Percentiles rank a stretch among this genome's conserved stretches.
phyloP scores from a whole-genome alignment of 1,284 basidiomycete genomes.

The Tylopilus sp. region DNA sequence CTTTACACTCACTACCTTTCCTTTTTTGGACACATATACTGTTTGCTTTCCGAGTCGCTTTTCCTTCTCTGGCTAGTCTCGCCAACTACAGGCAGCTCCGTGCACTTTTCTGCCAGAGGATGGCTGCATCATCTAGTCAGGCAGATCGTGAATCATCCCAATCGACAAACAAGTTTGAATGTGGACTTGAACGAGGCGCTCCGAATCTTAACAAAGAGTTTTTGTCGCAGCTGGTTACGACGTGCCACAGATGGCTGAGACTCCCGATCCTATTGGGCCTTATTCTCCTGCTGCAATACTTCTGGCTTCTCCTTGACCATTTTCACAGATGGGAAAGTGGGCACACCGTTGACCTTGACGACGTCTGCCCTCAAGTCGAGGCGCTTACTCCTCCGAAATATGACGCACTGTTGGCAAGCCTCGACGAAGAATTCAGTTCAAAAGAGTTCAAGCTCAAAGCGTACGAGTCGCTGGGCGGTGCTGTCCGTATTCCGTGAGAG shows the following conservation, averaged over 20 bases:
- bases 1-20: too few relatives aligned
- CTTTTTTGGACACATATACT: too few relatives aligned
- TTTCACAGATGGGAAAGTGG: not conserved
- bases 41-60: too few relatives aligned
- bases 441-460: slow-evolving; percentile 38
- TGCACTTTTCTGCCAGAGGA: slow-evolving; percentile 9
- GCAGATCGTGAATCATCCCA: not conserved
- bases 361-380: slow-evolving; percentile 33
- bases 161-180: slow-evolving; percentile 9
- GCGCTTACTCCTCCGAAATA: slow-evolving; percentile 32
- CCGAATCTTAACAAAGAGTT: not conserved
- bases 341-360: not conserved
- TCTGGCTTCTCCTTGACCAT: slow-evolving; percentile 4
- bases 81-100: not conserved
- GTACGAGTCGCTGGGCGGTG: slow-evolving; percentile 41
- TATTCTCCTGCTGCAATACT: slow-evolving; percentile 5
- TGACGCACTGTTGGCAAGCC: slow-evolving; percentile 26
- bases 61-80: too few relatives aligned
- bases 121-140: not conserved
- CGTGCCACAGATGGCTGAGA: not conserved
- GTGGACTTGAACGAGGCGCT: slow-evolving; percentile 13
- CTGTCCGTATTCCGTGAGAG: slow-evolving; percentile 44
- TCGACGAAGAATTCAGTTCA: slow-evolving; percentile 35
- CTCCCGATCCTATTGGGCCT: slow-evolving; percentile 11
- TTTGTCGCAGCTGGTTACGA: not conserved